Conservation (phyloP, 2,329 filamentous ascomycete genomes). For the Zymoseptoria brevis region DNA sequence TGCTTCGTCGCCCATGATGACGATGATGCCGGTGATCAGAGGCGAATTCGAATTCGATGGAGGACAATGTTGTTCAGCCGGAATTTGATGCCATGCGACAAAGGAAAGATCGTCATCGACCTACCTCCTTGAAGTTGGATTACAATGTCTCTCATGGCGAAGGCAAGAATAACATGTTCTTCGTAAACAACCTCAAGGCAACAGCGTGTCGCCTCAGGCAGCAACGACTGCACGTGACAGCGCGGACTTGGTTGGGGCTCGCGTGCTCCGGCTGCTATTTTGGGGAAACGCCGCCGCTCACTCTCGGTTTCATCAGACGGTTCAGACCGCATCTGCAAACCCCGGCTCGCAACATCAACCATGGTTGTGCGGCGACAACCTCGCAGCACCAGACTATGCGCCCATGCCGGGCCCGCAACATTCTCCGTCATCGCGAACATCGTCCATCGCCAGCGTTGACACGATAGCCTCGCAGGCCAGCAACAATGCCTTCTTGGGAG, state of each 20-base stretch:
- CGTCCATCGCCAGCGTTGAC: constrained; percentile 18
- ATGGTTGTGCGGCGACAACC: background rate
- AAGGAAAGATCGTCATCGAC: background rate
- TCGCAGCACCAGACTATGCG: constrained; percentile 8
- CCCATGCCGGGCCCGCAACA: constrained; percentile 16
- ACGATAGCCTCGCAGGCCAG: constrained; percentile 12
- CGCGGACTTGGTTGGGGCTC: background rate
- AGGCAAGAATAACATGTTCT: background rate
- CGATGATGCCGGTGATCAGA: background rate
- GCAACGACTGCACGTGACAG: background rate
- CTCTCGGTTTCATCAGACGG: background rate
- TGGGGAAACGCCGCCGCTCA: background rate
- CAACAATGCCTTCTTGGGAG: constrained; percentile 43
- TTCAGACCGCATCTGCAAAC: background rate
- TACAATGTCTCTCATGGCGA: background rate
- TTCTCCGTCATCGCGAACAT: constrained; percentile 15
- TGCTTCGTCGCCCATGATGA: constrained; percentile 25
- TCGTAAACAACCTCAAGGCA: background rate
- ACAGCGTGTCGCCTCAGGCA: background rate
- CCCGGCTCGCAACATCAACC: background rate
- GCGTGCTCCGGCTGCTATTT: background rate
- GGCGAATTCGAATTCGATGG: background rate
- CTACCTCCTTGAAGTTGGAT: background rate
- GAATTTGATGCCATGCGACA: background rate
- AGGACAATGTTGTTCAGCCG: background rate